phyloP scores from a whole-genome alignment of 371 early-diverging fungal genomes.

The Smittium mucronatum region DNA sequence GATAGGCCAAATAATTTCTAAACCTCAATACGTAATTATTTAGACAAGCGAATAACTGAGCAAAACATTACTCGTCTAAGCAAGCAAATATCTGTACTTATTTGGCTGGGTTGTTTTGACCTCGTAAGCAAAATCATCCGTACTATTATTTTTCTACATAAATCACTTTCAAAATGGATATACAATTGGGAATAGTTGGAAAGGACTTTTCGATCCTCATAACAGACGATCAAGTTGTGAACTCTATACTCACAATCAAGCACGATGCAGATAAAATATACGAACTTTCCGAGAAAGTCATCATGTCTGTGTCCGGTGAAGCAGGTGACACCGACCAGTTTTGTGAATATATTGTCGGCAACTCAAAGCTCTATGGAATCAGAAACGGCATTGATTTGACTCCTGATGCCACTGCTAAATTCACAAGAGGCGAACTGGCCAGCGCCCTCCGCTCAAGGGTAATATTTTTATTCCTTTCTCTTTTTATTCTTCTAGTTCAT shows the following conservation, averaged over 20 bases:
- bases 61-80: no score
- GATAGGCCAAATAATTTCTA: no score
- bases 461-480: not conserved
- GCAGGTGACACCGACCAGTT: slow-evolving; percentile 91
- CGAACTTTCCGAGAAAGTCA: slow-evolving; percentile 60
- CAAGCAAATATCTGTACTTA: no score
- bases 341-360: slow-evolving; percentile 90
- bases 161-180: slow-evolving; percentile 50
- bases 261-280: slow-evolving; percentile 78
- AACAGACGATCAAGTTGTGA: slow-evolving; percentile 62
- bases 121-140: no score
- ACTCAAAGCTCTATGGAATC: slow-evolving; percentile 80
- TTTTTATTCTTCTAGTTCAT: not conserved
- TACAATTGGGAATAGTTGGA: slow-evolving; percentile 84
- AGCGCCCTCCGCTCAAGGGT: slow-evolving; percentile 50
- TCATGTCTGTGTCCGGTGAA: slow-evolving; percentile 80
- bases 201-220: slow-evolving; percentile 87
- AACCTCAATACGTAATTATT: no score
- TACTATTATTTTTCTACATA: no score
- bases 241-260: slow-evolving; percentile 88
- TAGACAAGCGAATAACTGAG: no score
- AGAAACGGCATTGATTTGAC: slow-evolving; percentile 68
- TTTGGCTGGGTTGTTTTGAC: no score
- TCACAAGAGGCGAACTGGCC: slow-evolving; percentile 76
- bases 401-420: slow-evolving; percentile 69